Base-by-base conservation (phyloP, 129 eudicot species). In the Logfia minima region DNA sequence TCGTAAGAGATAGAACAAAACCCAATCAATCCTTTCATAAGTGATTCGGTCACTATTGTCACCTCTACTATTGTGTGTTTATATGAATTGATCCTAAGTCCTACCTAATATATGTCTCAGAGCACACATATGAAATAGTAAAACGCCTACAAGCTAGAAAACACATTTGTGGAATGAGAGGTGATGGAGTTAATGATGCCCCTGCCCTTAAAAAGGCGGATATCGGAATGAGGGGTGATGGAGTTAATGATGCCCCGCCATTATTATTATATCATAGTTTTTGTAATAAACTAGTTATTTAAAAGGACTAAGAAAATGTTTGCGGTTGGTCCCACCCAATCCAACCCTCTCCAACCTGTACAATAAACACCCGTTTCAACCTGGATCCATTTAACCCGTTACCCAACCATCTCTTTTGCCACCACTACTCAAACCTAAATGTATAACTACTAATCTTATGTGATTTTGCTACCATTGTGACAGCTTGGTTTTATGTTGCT, bases 401-500 rank as follows among this genome's bases (percentile, higher is more conserved):
- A 24, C 67, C 67, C 34, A 22, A 23, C 31, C 23, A 22, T 10
- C 28, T 18, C 17, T 45, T 45, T 45, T 45, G 16, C 53, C 24
- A 22, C 65, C 53, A 11, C 53, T 45, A 13, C 23, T 16, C 21
- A 66, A 32, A 34, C 48, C 16, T 31, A 37, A 55, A 23, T 29
- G 16, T 4, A 28, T 4, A 29, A 14, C 17, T 34, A 23, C 14
- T 6, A 31, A 72, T 32, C 37, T 24, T 51, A 62, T 32, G 17
- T 14, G 59, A 35, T 66, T 59, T 53, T 21, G 66, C 43, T 62
- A 71, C 19, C 78, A 58, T 23, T 55, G 53, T 78, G 73, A 66
- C 88, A 92, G 97, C 91, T 92, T 71, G 98, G 98, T n/a, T 6
- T 92, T 83, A 88, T 92, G 98, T 79, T 92, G 31, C 87, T 92